phyloP scores from a whole-genome alignment of 306 rosid genomes.

The Echinosophora koreensis region DNA sequence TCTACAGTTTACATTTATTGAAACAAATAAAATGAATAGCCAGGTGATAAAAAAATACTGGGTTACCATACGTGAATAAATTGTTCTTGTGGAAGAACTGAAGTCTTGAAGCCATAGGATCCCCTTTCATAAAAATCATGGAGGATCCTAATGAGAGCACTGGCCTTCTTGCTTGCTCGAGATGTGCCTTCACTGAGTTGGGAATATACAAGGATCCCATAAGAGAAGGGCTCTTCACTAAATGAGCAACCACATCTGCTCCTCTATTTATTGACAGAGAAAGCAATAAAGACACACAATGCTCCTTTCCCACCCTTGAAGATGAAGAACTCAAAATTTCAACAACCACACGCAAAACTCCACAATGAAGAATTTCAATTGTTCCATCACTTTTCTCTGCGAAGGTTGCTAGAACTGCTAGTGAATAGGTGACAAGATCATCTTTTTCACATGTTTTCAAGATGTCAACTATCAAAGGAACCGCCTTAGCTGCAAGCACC shows the following conservation, averaged over 20 bases:
- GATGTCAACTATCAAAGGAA: conserved; percentile 60
- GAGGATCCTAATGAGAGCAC: conserved; percentile 71
- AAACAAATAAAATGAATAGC: conserved; percentile 52
- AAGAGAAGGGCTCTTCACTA: conserved; percentile 66
- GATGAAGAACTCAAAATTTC: conserved; percentile 52
- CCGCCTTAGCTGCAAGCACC: conserved; percentile 58
- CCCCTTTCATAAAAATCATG: conserved; percentile 72
- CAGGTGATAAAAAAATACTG: conserved; percentile 40
- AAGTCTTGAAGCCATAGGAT: conserved; percentile 54
- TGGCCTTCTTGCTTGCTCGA: conserved; percentile 68
- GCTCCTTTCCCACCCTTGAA: conserved; percentile 72
- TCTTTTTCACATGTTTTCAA: conserved; percentile 54
- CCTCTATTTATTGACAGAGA: conserved; percentile 72
- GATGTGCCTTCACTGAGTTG: conserved; percentile 71
- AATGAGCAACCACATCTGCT: conserved; percentile 58
- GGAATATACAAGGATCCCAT: conserved; percentile 77
- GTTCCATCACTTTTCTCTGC: conserved; percentile 75
- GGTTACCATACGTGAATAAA: conserved; percentile 72
- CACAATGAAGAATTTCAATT: conserved; percentile 42
- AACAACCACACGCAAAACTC: conserved; percentile 53
- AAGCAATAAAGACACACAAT: conserved; percentile 67
- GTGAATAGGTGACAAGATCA: conserved; percentile 61
- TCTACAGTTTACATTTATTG: conserved; percentile 47
- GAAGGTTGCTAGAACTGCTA: conserved; percentile 69
- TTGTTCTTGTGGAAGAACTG: conserved; percentile 63